Conservation (phyloP, 2,329 filamentous ascomycete genomes). For the Aurifilum marmelostoma region DNA sequence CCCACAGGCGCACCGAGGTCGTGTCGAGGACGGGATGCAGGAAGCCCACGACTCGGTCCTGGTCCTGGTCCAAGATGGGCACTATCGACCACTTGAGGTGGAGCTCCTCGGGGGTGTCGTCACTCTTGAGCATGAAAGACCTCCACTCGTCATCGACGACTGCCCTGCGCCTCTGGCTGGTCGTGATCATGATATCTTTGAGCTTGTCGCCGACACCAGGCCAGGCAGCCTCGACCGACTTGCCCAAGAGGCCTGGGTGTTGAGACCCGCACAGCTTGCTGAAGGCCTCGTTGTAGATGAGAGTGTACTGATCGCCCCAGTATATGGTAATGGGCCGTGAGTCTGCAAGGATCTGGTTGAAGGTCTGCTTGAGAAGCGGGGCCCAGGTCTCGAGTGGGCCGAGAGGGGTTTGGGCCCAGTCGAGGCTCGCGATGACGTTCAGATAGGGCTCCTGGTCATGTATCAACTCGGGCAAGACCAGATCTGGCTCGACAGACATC, state of each 20-base stretch:
- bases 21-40: slow-evolving; percentile 52
- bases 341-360: slow-evolving; percentile 46
- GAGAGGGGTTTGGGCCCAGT: slow-evolving; percentile 51
- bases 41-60: slow-evolving; percentile 48
- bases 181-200: slow-evolving; percentile 44
- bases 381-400: slow-evolving; percentile 49
- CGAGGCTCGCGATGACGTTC: slow-evolving; percentile 43
- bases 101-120: slow-evolving; percentile 49
- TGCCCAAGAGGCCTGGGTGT: slow-evolving; percentile 66
- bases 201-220: slow-evolving; percentile 49
- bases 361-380: slow-evolving; percentile 45
- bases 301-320: slow-evolving; percentile 57
- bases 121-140: slow-evolving; percentile 48
- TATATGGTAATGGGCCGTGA: slow-evolving; percentile 59
- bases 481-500: slow-evolving; percentile 35
- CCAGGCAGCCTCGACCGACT: slow-evolving; percentile 63
- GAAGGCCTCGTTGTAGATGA: slow-evolving; percentile 71
- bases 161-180: slow-evolving; percentile 38
- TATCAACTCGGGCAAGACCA: slow-evolving; percentile 39
- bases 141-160: slow-evolving; percentile 48
- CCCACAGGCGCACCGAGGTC: slow-evolving; percentile 52
- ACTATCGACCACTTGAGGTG: slow-evolving; percentile 54
- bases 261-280: slow-evolving; percentile 65
- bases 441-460: slow-evolving; percentile 41
- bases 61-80: slow-evolving; percentile 48